Evolutionary conservation across 2,329 filamentous ascomycete genomes (phyloP).

Genomic region (Monilinia fructigena): DNA sequence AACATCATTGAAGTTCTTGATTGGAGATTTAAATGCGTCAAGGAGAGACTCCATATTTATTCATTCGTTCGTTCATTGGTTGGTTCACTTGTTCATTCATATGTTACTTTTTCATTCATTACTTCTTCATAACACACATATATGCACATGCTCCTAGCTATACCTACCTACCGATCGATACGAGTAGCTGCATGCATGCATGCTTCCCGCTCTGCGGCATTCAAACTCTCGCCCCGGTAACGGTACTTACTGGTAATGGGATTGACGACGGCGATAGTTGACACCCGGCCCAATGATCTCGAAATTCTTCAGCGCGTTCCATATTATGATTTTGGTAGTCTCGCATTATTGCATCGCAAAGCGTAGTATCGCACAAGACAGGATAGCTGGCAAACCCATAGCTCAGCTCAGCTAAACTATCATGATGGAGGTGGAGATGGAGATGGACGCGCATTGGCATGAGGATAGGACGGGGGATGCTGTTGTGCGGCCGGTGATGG

Average conservation of each 20-base stretch:
- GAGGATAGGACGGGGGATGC: neutral
- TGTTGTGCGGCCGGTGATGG: neutral
- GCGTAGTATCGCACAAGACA: neutral
- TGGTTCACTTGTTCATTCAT: no score
- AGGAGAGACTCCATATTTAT: no score
- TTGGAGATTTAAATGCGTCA: no score
- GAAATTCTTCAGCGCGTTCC: neutral
- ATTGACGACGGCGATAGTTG: neutral
- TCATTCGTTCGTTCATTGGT: no score
- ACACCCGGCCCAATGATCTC: conserved; percentile 4
- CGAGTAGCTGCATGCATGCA: neutral
- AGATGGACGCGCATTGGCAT: neutral
- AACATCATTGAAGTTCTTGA: no score
- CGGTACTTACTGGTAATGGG: no score
- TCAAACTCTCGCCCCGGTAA: neutral
- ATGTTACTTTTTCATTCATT: neutral
- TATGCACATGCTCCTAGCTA: neutral
- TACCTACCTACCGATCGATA: neutral
- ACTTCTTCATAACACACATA: neutral
- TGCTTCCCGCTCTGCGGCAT: neutral
- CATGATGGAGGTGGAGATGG: neutral
- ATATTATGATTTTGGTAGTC: no score
- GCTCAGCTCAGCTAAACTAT: neutral
- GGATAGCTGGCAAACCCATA: no score
- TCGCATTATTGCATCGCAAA: neutral